phyloP scores from a whole-genome alignment of 2,329 filamentous ascomycete genomes.

The Cladosporium sp. region DNA sequence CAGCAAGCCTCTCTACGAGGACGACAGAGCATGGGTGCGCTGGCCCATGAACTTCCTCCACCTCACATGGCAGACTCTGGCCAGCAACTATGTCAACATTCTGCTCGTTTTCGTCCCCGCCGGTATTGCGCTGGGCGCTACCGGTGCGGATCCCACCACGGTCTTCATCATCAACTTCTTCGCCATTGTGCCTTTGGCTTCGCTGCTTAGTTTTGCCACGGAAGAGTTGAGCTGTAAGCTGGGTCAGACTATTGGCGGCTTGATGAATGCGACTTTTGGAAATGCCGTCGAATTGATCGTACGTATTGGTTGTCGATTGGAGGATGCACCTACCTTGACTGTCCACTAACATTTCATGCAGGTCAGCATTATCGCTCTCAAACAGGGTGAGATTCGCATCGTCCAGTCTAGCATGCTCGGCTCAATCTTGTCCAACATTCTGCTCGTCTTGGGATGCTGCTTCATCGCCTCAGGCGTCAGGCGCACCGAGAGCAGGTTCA shows the following conservation, averaged over 20 bases:
- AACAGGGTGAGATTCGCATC: constrained; percentile 80
- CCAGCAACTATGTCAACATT: constrained; percentile 60
- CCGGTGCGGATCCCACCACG: constrained; percentile 59
- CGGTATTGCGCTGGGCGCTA: constrained; percentile 62
- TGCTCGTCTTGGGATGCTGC: constrained; percentile 62
- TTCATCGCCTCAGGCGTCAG: constrained; percentile 47
- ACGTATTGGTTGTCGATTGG: not conserved
- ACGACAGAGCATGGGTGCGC: constrained; percentile 28
- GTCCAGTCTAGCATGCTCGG: constrained; percentile 98
- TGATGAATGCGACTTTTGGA: constrained; percentile 88
- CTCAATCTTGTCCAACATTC: constrained; percentile 88
- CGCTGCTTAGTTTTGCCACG: constrained; percentile 80
- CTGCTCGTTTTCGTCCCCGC: constrained; percentile 69
- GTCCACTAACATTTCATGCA: constrained; percentile 32
- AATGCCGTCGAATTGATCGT: constrained; percentile 47
- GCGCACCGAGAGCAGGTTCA: constrained; percentile 52
- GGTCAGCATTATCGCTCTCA: constrained; percentile 89
- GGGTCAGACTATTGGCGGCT: constrained; percentile 80
- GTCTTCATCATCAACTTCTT: constrained; percentile 85
- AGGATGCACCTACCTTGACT: not conserved
- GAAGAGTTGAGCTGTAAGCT: constrained; percentile 76
- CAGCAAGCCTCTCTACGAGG: constrained; percentile 21
- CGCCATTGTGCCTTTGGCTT: constrained; percentile 84
- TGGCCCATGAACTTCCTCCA: constrained; percentile 30
- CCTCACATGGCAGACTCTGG: constrained; percentile 39